phyloP scores from a whole-genome alignment of 2,329 filamentous ascomycete species.

The Aureobasidium mangrovei region DNA sequence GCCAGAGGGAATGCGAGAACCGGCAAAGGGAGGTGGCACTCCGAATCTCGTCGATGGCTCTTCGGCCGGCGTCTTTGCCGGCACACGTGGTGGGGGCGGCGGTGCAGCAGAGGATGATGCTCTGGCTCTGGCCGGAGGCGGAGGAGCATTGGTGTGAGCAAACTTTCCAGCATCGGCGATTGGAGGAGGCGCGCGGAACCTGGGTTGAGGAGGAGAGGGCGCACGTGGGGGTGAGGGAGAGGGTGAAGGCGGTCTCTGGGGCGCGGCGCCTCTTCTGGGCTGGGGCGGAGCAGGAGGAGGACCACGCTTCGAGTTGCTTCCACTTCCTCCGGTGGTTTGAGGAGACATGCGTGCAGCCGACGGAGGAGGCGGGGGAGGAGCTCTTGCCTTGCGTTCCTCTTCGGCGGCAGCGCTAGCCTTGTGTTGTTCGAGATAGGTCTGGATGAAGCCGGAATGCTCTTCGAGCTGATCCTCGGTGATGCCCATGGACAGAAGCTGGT shows the following conservation, averaged over 20 bases:
- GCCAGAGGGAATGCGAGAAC: slow-evolving; percentile 49
- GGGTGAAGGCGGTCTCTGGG: slow-evolving; percentile 39
- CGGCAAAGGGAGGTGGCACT: slow-evolving; percentile 71
- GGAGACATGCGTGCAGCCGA: slow-evolving; percentile 44
- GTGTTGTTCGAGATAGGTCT: slow-evolving; percentile 56
- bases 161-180: slow-evolving; percentile 85
- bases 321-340: slow-evolving; percentile 50
- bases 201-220: slow-evolving; percentile 59
- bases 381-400: slow-evolving; percentile 43
- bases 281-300: slow-evolving; percentile 50
- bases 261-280: slow-evolving; percentile 34
- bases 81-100: slow-evolving; percentile 34
- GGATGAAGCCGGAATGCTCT: slow-evolving; percentile 60
- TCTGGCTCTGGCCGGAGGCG: slow-evolving; percentile 49
- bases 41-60: slow-evolving; percentile 58
- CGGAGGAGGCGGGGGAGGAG: slow-evolving; percentile 56
- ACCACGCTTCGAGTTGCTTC: slow-evolving; percentile 48
- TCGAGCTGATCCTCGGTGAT: slow-evolving; percentile 61
- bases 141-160: slow-evolving; percentile 47
- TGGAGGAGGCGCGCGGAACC: slow-evolving; percentile 79
- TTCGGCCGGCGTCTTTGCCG: slow-evolving; percentile 49
- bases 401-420: slow-evolving; percentile 44
- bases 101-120: slow-evolving; percentile 24
- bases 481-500: slow-evolving; percentile 55
- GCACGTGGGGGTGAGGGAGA: slow-evolving; percentile 61